Percentiles rank a stretch among this genome's conserved stretches.
phyloP scores from a whole-genome alignment of 2,329 filamentous ascomycete genomes.

The Dothideomycetidae sp. region DNA sequence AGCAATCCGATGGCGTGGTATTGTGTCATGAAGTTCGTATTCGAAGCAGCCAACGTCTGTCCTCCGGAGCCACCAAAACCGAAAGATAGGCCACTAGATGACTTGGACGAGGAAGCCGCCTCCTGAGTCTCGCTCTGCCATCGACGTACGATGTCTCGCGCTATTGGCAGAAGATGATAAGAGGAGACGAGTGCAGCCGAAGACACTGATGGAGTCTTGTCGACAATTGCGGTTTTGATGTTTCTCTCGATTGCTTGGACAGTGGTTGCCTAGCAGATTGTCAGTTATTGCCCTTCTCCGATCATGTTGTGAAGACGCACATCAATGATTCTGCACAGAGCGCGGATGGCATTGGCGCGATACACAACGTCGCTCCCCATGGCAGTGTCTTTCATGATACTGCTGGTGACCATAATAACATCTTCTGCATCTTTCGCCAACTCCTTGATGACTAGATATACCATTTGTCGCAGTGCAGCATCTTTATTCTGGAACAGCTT shows the following conservation, averaged over 20 bases:
- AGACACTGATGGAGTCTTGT: conserved; percentile 95
- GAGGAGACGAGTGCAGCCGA: conserved; percentile 92
- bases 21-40: conserved; percentile 94
- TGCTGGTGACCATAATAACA: conserved; percentile 99
- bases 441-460: conserved; percentile 97
- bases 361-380: conserved; percentile 89
- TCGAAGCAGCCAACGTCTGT: conserved; percentile 54
- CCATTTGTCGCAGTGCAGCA: conserved; percentile 94
- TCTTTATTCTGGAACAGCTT: conserved; percentile 99
- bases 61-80: conserved; percentile 74
- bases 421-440: conserved; percentile 89
- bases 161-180: conserved; percentile 93
- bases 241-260: conserved; percentile 96
- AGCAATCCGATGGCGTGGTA: conserved; percentile 96
- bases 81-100: conserved; percentile 75
- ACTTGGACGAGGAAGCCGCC: conserved; percentile 80
- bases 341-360: conserved; percentile 88
- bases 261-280: conserved; percentile 38
- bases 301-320: conserved; percentile 37
- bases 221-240: conserved; percentile 94
- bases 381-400: conserved; percentile 98
- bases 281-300: not conserved
- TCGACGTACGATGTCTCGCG: conserved; percentile 83
- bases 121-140: conserved; percentile 99
- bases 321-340: conserved; percentile 92